Conservation (phyloP, 768 basidiomycete species). For the Symmetrospora coprosmae region DNA sequence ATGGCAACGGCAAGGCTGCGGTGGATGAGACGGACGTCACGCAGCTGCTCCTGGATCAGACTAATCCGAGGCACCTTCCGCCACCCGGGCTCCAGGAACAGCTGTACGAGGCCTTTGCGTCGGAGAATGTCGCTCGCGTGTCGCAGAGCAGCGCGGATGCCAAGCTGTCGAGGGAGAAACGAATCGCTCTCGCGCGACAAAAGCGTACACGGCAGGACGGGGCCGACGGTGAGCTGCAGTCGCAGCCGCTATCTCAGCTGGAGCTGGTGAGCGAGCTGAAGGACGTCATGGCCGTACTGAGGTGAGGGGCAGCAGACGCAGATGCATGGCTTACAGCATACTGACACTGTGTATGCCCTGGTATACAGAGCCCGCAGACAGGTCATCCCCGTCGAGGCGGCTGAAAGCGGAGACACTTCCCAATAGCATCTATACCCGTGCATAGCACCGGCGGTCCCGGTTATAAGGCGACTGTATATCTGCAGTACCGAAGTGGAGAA, state of each 20-base stretch:
- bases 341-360: no score
- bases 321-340: no score
- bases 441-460: no score
- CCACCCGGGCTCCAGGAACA: constrained; percentile 1
- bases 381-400: no score
- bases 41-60: not conserved
- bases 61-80: not conserved
- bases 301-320: no score
- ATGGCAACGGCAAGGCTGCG: no score
- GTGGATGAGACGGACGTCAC: no score
- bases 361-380: no score
- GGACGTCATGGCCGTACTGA: not conserved
- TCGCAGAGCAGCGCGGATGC: not conserved
- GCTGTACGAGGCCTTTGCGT: not conserved
- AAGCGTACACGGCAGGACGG: not conserved
- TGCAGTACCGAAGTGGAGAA: no score
- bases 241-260: not conserved
- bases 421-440: no score
- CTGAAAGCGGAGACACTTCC: no score
- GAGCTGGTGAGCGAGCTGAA: constrained; percentile 11
- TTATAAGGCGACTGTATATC: no score
- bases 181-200: constrained; percentile 11
- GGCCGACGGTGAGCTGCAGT: not conserved
- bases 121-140: not conserved
- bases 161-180: not conserved